Evolutionary conservation across 129 eudicot species (phyloP).

Genomic region (Sambucus nigra): DNA sequence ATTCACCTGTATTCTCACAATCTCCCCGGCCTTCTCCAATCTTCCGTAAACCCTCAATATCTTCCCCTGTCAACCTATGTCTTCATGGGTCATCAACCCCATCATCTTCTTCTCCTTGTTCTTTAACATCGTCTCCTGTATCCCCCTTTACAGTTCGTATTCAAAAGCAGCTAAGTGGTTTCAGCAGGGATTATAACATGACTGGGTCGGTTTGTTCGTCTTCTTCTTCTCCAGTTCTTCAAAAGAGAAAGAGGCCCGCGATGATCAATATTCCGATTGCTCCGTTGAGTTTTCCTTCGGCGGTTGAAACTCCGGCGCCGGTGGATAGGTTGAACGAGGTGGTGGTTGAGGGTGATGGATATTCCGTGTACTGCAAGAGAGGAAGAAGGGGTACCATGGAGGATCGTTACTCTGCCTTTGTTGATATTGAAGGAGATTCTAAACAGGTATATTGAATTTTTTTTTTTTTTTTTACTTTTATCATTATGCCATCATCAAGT

Average conservation of each 20-base stretch:
- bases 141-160: constrained; percentile 18
- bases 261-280: constrained; percentile 53
- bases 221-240: constrained; percentile 15
- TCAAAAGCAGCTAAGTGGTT: constrained; percentile 10
- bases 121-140: constrained; percentile 19
- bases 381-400: constrained; percentile 65
- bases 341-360: constrained; percentile 56
- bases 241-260: constrained; percentile 72
- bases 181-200: neutral
- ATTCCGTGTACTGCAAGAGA: constrained; percentile 60
- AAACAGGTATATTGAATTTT: constrained; percentile 48
- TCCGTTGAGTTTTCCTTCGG: constrained; percentile 18
- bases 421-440: constrained; percentile 44
- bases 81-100: constrained; percentile 19
- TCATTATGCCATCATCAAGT: too few species aligned
- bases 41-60: constrained; percentile 34
- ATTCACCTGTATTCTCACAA: constrained; percentile 51
- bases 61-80: constrained; percentile 17
- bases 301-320: constrained; percentile 13
- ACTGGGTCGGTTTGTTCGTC: constrained; percentile 16
- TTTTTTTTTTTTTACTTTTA: too few species aligned
- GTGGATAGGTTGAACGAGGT: constrained; percentile 44
- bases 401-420: constrained; percentile 57
- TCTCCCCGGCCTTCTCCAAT: constrained; percentile 36
- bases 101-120: constrained; percentile 11